Evolutionary conservation across 345 rosid genomes (phyloP).

Genomic region (Eucalyptus tenuipes): DNA sequence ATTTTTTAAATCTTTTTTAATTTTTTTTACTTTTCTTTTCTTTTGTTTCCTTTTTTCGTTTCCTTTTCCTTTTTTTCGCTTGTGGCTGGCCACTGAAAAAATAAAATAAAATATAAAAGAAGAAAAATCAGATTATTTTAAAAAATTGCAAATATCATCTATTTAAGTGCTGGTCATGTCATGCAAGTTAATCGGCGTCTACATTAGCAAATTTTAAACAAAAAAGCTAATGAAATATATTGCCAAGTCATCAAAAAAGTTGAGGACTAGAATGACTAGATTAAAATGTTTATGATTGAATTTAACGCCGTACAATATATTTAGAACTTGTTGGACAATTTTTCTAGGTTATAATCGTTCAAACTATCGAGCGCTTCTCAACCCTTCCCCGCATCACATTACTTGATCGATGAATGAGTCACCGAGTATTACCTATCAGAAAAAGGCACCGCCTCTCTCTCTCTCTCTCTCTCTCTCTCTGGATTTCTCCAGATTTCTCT

Average conservation of each 20-base stretch:
- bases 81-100: too few species aligned
- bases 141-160: too few species aligned
- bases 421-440: background rate
- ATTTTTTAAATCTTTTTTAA: too few species aligned
- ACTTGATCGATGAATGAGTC: background rate
- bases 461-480: too few species aligned
- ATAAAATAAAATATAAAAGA: too few species aligned
- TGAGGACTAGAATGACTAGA: background rate
- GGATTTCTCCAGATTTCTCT: too few species aligned
- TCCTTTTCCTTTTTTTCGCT: too few species aligned
- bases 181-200: fast-evolving
- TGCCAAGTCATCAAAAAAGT: background rate
- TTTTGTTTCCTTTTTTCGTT: too few species aligned
- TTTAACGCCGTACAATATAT: fast-evolving
- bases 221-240: background rate
- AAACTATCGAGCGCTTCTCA: background rate
- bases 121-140: too few species aligned
- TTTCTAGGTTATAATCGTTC: background rate
- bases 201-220: too few species aligned
- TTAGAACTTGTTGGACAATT: background rate
- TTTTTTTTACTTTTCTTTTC: too few species aligned
- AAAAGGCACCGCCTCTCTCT: too few species aligned
- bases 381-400: background rate
- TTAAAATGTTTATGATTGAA: background rate
- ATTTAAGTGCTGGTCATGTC: fast-evolving